Evolutionary conservation across 108 stramenopile species (phyloP), one percentile per base, ranked within the genome.

Genomic region (Cyclotella sp.): DNA sequence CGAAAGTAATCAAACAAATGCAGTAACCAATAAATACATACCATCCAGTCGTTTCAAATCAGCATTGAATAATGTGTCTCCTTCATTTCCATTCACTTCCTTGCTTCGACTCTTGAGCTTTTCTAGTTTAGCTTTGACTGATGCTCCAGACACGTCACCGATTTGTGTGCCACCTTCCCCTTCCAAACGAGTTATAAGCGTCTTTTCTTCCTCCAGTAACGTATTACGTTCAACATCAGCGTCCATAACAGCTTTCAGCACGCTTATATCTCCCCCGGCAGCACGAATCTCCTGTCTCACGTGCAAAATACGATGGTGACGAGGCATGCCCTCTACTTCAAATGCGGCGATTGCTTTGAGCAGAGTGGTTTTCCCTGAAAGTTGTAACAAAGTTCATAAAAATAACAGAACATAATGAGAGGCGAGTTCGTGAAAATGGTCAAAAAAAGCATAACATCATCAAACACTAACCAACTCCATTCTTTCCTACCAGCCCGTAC

Each of bases 211-310:
- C 72, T 89, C 66, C 54, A 98, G 62, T 26, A 99, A 76, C 27
- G 77, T 75, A 58, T 89, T 91, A 44, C 96, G 85, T 73, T 92
- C 95, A 16, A 90, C 89, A 85, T 99, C 99, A 0, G 98, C 94
- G 63, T 95, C 90, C 63, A 99, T 78, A 0, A 99, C 99, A 11
- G 97, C 97, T 24, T 96, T 75, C 24, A 98, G 62, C 7, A 98
- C 98, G n/a, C 95, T 93, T 9, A 92, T 94, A 63, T 95, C 93
- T 57, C 88, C 83, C 46, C 85, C 83, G 29, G 68, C 81, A 7
- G 84, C 70, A 3, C 72, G 75, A 30, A 95, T 92, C 79, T 99
- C 99, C 82, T 99, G 99, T 79, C 98, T 92, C 10, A 99, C 99
- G 80, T 98, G 98, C 72, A 98, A 91, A 8, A 99, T 90, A 21